These are phyloP conservation scores for Candolleomyces efflorescens DNA, from an alignment of 768 basidiomycete genomes.

Conservation along the genomic window DNA sequence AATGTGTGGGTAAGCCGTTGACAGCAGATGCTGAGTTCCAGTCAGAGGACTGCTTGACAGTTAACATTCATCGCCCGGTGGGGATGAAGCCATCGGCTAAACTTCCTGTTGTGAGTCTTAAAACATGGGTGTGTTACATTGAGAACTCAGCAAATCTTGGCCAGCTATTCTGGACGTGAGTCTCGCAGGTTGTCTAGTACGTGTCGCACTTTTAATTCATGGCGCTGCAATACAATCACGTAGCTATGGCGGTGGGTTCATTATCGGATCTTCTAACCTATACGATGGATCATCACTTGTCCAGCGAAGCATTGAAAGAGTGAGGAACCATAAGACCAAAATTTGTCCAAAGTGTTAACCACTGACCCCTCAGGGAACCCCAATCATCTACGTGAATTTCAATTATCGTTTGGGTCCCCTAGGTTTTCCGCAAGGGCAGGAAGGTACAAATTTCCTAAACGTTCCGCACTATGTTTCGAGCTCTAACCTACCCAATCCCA, in stretches of 20 bases:
- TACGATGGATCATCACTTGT: constrained; percentile 33
- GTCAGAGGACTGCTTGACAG: too few relatives aligned
- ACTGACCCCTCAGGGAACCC: constrained; percentile 32
- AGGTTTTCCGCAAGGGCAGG: constrained; percentile 39
- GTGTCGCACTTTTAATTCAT: not conserved
- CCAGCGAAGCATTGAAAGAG: constrained; percentile 30
- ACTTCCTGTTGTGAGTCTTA: constrained; percentile 33
- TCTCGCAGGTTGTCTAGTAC: not conserved
- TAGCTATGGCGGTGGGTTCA: constrained; percentile 34
- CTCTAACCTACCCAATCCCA: not conserved
- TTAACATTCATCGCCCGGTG: too few relatives aligned
- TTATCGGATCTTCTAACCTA: constrained; percentile 19
- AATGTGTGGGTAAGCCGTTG: too few relatives aligned
- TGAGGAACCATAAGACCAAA: constrained; percentile 8
- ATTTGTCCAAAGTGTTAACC: too few relatives aligned
- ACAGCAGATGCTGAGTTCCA: too few relatives aligned
- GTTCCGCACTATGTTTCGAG: not conserved
- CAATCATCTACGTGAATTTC: constrained; percentile 38
- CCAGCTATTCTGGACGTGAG: constrained; percentile 38
- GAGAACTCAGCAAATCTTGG: not conserved
- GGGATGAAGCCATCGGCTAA: too few relatives aligned
- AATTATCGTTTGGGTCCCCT: constrained; percentile 43
- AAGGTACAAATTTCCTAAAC: constrained; percentile 17
- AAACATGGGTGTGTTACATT: not conserved
- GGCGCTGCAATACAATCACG: not conserved